These are phyloP conservation scores for Rhodotorula sp. DNA, from an alignment of 1,284 basidiomycete genomes.

Conservation along the genomic window DNA sequence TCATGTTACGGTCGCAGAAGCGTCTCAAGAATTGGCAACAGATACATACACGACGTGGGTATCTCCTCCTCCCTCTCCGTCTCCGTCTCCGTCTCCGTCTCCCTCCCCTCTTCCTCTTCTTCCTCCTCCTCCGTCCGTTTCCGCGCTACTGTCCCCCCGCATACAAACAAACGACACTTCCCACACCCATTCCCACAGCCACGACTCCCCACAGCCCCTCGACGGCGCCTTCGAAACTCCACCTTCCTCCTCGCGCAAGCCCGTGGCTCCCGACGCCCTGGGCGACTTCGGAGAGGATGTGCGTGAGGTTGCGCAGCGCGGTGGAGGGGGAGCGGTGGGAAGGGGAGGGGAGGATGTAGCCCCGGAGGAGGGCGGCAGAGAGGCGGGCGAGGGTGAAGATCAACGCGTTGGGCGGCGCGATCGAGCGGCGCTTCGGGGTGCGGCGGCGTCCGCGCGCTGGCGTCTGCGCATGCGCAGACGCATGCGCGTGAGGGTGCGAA, in stretches of 20 bases:
- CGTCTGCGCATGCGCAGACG: too few relatives aligned
- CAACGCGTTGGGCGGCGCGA: slow-evolving; percentile 28
- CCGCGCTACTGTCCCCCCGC: neutral
- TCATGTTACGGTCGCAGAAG: too few relatives aligned
- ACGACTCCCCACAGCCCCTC: slow-evolving; percentile 22
- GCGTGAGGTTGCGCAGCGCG: neutral
- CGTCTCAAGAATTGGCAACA: too few relatives aligned
- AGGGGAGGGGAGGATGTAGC: slow-evolving; percentile 23
- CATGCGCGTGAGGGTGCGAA: neutral
- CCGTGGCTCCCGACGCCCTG: slow-evolving; percentile 6
- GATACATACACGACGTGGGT: too few relatives aligned
- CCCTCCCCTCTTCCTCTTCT: neutral
- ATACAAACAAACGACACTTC: neutral
- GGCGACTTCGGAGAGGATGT: slow-evolving; percentile 10
- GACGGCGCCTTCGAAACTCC: slow-evolving; percentile 14
- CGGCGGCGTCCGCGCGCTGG: neutral
- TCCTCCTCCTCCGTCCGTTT: neutral
- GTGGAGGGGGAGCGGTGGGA: neutral
- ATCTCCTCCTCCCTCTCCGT: neutral
- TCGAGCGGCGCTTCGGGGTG: neutral
- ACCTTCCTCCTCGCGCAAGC: neutral
- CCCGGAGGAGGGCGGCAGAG: slow-evolving; percentile 26
- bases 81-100: neutral
- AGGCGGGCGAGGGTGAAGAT: slow-evolving; percentile 28
- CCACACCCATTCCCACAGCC: slow-evolving; percentile 20